Evolutionary conservation across 345 rosid genomes (phyloP).

Genomic region (Viola odorata): DNA sequence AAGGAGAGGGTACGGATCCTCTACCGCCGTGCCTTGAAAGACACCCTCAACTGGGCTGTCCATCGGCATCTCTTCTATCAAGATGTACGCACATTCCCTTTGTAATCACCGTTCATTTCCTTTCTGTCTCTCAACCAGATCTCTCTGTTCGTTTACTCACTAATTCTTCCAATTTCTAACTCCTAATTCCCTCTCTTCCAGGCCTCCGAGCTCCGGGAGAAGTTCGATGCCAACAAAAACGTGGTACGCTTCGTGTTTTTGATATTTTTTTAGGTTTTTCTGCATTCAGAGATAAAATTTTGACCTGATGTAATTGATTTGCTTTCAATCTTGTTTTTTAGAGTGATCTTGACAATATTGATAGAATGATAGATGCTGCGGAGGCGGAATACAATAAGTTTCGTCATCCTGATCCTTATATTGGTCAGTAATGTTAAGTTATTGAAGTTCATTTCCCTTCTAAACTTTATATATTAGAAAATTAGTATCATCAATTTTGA

Average conservation of each 20-base stretch:
- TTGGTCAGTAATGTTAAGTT: constrained; percentile 37
- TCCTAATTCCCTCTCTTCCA: constrained; percentile 11
- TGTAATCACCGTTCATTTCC: background rate
- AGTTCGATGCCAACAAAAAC: constrained; percentile 70
- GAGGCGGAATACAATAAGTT: constrained; percentile 75
- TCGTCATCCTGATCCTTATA: constrained; percentile 96
- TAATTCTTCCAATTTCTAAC: background rate
- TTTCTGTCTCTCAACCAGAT: background rate
- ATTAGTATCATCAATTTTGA: background rate
- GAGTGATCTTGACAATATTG: constrained; percentile 80
- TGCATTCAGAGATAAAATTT: background rate
- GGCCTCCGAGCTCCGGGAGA: constrained; percentile 80
- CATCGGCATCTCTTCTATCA: constrained; percentile 89
- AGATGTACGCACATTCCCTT: constrained; percentile 37
- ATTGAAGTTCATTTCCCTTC: too few species aligned
- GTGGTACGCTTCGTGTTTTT: constrained; percentile 50
- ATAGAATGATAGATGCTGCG: constrained; percentile 67
- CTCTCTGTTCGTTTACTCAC: background rate
- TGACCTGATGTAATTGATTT: background rate
- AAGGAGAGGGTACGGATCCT: constrained; percentile 88
- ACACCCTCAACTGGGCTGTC: constrained; percentile 94
- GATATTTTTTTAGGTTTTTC: background rate
- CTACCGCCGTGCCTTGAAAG: constrained; percentile 90
- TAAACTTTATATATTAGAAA: too few species aligned
- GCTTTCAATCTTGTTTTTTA: constrained; percentile 15